Conservation (phyloP, 192 early-diverging fungal species). For the Diversispora eburnea region DNA sequence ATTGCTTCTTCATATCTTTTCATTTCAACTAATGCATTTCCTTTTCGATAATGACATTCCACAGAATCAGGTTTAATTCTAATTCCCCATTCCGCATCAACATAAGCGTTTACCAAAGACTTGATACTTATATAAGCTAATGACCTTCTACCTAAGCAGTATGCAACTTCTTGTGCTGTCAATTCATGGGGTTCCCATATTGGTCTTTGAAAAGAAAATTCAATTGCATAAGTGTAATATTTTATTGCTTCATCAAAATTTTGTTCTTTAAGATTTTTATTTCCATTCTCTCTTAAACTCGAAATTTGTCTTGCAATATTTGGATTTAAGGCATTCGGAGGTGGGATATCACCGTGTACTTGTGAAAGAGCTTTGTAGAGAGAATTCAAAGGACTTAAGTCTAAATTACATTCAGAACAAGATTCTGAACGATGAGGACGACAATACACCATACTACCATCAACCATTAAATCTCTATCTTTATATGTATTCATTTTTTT, state of each 20-base stretch:
- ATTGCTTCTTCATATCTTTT: slow-evolving; percentile 75
- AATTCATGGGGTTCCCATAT: slow-evolving; percentile 71
- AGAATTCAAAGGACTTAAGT: slow-evolving; percentile 63
- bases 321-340: slow-evolving; percentile 58
- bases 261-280: slow-evolving; percentile 78
- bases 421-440: slow-evolving; percentile 57
- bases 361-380: slow-evolving; percentile 59
- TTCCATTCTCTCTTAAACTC: slow-evolving; percentile 72
- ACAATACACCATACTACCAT: slow-evolving; percentile 57
- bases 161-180: slow-evolving; percentile 61
- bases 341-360: slow-evolving; percentile 61
- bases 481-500: background rate
- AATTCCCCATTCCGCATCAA: slow-evolving; percentile 66
- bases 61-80: slow-evolving; percentile 66
- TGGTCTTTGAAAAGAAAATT: slow-evolving; percentile 65
- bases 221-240: slow-evolving; percentile 86
- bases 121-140: slow-evolving; percentile 62
- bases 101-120: slow-evolving; percentile 64
- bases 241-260: slow-evolving; percentile 80
- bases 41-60: slow-evolving; percentile 74
- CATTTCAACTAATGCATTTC: slow-evolving; percentile 82
- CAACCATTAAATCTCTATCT: background rate
- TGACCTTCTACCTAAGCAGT: slow-evolving; percentile 63
- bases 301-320: slow-evolving; percentile 52
- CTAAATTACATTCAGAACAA: slow-evolving; percentile 58